Evolutionary conservation across 2,329 filamentous ascomycete genomes (phyloP).

Genomic region (Cytospora paraplurivora): DNA sequence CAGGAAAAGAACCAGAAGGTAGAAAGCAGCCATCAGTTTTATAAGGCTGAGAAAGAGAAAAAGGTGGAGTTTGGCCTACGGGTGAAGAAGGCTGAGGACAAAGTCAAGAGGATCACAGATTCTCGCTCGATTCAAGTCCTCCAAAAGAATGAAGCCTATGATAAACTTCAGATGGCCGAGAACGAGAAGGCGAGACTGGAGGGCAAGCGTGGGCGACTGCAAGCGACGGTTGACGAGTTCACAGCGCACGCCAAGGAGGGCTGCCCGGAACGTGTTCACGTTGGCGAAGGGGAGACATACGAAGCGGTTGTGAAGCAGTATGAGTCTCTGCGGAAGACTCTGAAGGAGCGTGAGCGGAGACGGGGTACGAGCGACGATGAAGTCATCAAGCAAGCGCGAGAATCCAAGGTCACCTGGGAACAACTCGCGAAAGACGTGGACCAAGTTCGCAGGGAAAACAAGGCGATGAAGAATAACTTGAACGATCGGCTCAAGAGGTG

Average conservation of each 20-base stretch:
- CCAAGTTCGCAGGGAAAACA: constrained; percentile 46
- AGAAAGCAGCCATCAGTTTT: constrained; percentile 43
- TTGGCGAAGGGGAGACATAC: constrained; percentile 66
- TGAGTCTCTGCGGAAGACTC: constrained; percentile 51
- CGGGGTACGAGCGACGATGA: constrained; percentile 67
- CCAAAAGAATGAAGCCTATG: constrained; percentile 64
- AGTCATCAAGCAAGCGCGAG: constrained; percentile 54
- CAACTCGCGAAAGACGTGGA: constrained; percentile 47
- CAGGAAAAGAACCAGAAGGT: constrained; percentile 48
- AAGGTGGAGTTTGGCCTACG: constrained; percentile 46
- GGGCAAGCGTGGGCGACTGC: constrained; percentile 50
- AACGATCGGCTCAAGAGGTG: constrained; percentile 72
- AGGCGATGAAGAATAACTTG: constrained; percentile 60
- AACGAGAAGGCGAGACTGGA: constrained; percentile 49
- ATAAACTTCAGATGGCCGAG: constrained; percentile 51
- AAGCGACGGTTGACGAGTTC: constrained; percentile 54
- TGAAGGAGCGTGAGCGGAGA: constrained; percentile 58
- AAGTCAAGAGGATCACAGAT: constrained; percentile 50
- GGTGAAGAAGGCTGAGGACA: constrained; percentile 58
- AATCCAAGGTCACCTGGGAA: constrained; percentile 43
- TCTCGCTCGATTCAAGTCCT: constrained; percentile 56
- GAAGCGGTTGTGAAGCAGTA: constrained; percentile 59
- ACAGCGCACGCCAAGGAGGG: constrained; percentile 56
- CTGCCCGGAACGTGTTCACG: constrained; percentile 57
- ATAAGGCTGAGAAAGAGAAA: constrained; percentile 38